Base-by-base conservation (phyloP, 768 basidiomycete genomes). In the Cyathus striatus region DNA sequence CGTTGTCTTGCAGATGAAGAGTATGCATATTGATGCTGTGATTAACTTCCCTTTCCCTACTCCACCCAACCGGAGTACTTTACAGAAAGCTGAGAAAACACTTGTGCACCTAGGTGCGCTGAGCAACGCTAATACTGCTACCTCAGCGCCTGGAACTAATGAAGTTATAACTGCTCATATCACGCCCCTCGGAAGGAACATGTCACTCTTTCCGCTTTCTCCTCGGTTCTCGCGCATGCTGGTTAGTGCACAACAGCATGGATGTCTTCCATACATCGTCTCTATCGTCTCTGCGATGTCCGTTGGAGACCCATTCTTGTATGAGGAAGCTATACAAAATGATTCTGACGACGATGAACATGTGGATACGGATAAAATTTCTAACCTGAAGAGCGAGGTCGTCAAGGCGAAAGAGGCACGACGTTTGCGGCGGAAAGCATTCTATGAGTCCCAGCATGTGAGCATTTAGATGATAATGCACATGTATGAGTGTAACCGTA, bases 31-130 rank as follows among this genome's bases (percentile, higher is more conserved):
- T 45, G 93, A 98, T 55, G 75, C 90, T 1, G 91, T 98, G 27
- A 73, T 90, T 52, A 98, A 98, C 66, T 99, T 99, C 62, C 96
- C 96, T 13, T 98, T 98, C 65, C 96, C 96, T 1, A 97, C 96
- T 0, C 86, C 95, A 12, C 96, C 96, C 0, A 90, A 96, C 60
- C 78, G 85, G 26, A 54, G 62, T 7, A 75, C 79, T 4, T 70
- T 99, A 34, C 74, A 70, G 44, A 86, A 84, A 55, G 92, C 96
- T 2, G 94, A 99, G 64, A 80, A 72, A 36, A 72, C 83, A 3
- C 71, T 99, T 30, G 78, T 72, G 14, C 76, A 90, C 53, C 79
- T 99, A 7, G 93, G 92, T 18, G 95, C 96, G 1, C 67, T 98
- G 35, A 75, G 26, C 21, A n/a, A n/a, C n/a, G 6, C 42, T 9